Base-by-base conservation (phyloP, 2,329 filamentous ascomycete species). In the Daldinia sp. region DNA sequence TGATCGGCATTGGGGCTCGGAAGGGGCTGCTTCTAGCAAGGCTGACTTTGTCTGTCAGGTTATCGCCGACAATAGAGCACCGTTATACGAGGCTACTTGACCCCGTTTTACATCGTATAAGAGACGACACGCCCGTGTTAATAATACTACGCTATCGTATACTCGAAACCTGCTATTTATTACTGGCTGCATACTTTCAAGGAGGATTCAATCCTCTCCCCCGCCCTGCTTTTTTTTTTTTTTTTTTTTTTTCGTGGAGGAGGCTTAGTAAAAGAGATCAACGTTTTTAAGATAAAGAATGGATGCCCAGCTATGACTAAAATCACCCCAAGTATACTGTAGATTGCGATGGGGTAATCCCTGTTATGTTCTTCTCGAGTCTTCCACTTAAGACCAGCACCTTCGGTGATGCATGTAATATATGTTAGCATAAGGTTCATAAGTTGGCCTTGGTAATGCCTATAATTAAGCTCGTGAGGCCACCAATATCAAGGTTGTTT, bases 11-110 rank as follows among this genome's bases (percentile, higher is more conserved):
- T 47, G 62, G 50, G 58, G 58, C 62, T 61, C 53, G 32, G 51
- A 35, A 13, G 37, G 55, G 49, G 54, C 55, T 57, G 8, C 37
- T 39, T 17, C 32, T 25, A 25, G 6, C 23, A 17, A 63, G 63
- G 61, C 59, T 67, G 55, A 65, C 25, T 60, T n/a, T n/a, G n/a
- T n/a, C n/a, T 41, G 41, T 62, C 58, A 58, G 53, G 55, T 41
- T 41, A 13, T 37, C 23, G 17, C 27, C 51, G 55, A 51, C 50
- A 29, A 43, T 32, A 23, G 30, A 13, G 35, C 10, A 37, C 17
- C 6, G 27, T 37, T 30, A 51, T 27, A 45, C 35, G 17, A 37
- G 30, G n/a, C 35, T 23, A 27, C 37, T 53, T 37, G 29, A 34
- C 52, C 17, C 37, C 55, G 6, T 2, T 17, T 39, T 19, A 4